Conservation (phyloP, 179 eudicot genomes). For the Camellia oleifera region DNA sequence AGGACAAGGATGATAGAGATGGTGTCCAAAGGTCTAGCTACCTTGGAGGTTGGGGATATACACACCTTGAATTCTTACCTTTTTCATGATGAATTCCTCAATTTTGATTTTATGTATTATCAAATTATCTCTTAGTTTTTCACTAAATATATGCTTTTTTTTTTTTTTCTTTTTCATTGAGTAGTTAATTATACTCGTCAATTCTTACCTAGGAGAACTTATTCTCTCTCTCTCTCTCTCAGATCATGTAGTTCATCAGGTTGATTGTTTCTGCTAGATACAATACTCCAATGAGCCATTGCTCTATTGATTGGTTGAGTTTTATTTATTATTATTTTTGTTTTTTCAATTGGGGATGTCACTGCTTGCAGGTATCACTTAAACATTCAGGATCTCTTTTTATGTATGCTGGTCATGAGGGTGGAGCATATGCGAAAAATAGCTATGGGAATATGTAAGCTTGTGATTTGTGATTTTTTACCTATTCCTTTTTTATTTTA, state of each 20-base stretch:
- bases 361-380: constrained; percentile 70
- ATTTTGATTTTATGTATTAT: background rate
- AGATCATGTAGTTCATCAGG: background rate
- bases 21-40: constrained; percentile 84
- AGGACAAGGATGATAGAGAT: constrained; percentile 88
- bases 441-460: constrained; percentile 94
- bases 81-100: constrained; percentile 1
- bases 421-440: constrained; percentile 98
- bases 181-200: background rate
- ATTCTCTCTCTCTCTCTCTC: too few species aligned
- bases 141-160: background rate
- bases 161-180: background rate
- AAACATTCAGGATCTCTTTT: constrained; percentile 99
- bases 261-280: background rate
- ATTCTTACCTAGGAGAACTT: background rate
- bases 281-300: background rate
- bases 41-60: constrained; percentile 62
- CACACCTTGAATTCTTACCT: background rate
- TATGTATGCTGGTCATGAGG: constrained; percentile 97
- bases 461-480: background rate
- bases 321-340: background rate
- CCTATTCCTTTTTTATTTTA: background rate
- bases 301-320: background rate
- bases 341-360: constrained; percentile 3
- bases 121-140: background rate